phyloP scores from a whole-genome alignment of 345 rosid genomes.

The Firmiana major region DNA sequence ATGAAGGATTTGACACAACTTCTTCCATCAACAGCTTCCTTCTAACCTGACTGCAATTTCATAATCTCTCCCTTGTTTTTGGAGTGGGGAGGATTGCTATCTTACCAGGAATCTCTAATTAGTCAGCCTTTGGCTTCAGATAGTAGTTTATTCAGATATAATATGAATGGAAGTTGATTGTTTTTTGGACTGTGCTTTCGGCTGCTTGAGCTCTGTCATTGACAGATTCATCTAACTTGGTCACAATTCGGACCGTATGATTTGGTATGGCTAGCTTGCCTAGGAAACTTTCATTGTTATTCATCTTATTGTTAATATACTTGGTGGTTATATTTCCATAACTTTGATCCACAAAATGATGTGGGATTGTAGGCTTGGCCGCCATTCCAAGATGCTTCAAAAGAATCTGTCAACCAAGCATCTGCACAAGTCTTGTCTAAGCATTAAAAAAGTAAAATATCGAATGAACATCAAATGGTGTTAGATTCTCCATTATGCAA shows the following conservation, averaged over 20 bases:
- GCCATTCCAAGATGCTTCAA: slow-evolving; percentile 1
- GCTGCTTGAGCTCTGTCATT: not conserved
- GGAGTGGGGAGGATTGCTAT: not conserved
- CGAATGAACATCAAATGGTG: not conserved
- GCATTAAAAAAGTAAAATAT: not conserved
- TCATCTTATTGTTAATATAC: not conserved
- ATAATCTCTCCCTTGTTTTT: not conserved
- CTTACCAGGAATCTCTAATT: not conserved
- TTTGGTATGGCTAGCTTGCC: not conserved
- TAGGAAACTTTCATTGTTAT: not conserved
- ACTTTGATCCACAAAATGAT: slow-evolving; percentile 3
- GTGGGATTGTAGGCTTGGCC: not conserved
- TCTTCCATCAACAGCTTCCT: not conserved
- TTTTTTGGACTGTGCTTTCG: not conserved
- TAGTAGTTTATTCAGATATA: not conserved
- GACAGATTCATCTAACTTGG: slow-evolving; percentile 3
- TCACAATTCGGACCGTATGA: not conserved
- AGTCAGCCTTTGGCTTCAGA: not conserved
- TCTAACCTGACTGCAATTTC: not conserved
- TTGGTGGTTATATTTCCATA: slow-evolving; percentile 8
- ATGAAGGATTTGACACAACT: not conserved
- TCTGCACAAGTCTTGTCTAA: not conserved
- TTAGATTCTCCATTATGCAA: slow-evolving; percentile 1
- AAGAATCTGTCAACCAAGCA: slow-evolving; percentile 9
- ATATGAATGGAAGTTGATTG: not conserved